Evolutionary conservation across 306 rosid genomes (phyloP).

Genomic region (Phaseolus lunatus): DNA sequence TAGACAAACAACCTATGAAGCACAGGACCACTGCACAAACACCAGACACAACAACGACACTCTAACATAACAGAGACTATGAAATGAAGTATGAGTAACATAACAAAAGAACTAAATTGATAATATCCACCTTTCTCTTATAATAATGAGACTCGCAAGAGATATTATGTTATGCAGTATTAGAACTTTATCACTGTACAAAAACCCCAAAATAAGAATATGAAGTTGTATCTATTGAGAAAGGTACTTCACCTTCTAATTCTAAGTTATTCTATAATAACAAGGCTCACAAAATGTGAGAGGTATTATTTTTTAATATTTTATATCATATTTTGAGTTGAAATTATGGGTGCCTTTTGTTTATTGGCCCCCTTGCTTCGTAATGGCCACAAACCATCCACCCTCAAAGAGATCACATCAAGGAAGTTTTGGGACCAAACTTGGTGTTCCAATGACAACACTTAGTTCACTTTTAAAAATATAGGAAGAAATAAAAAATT

Average conservation of each 20-base stretch:
- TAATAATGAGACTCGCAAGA: background rate
- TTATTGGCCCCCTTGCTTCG: background rate
- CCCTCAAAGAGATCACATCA: background rate
- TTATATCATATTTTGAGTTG: background rate
- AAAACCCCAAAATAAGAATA: background rate
- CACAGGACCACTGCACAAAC: background rate
- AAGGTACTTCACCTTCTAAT: background rate
- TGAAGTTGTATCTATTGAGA: background rate
- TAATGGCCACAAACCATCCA: background rate
- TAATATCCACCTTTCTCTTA: background rate
- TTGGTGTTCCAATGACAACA: background rate
- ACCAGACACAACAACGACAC: background rate
- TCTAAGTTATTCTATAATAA: background rate
- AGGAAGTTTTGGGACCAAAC: background rate
- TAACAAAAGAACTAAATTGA: background rate
- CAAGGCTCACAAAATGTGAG: background rate
- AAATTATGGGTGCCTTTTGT: background rate
- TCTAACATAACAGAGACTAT: background rate
- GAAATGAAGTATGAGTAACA: background rate
- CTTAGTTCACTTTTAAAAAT: background rate
- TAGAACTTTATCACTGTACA: background rate
- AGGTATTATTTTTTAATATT: background rate
- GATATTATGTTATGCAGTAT: background rate
- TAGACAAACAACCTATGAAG: background rate
- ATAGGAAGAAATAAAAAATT: background rate